Evolutionary conservation across 2,329 filamentous ascomycete species (phyloP), one percentile per base, ranked within the genome.

Genomic region (Cytospora schulzeri): DNA sequence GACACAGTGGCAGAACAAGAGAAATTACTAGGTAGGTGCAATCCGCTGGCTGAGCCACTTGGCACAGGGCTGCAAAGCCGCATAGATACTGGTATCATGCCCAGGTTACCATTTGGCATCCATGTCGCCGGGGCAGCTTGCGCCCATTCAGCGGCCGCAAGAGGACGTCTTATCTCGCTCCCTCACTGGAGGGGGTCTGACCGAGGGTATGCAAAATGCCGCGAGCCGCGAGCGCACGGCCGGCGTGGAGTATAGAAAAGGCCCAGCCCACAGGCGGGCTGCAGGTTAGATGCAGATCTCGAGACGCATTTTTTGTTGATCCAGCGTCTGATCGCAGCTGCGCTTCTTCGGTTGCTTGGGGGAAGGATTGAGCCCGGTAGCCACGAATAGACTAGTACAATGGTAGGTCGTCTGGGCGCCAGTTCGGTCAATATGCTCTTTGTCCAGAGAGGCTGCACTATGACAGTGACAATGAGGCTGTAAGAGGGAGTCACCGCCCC

Each of bases 281-380:
- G 60, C 26, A 56, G 52, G 60, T 38, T 26, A 53, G 35, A 35
- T 41, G 38, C 54, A 56, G 35, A 51, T 56, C 8, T 53, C 54
- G 51, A 53, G 38, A 50, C 59, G 41, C 15, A 22, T 52, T 54
- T 35, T 35, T 28, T 28, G 9, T 26, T 55, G 35, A 55, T 26
- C 41, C 60, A 62, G 41, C 22, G 41, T 51, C 60, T 62, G 60
- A 50, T 38, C 59, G 52, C 52, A 56, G 17, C n/a, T 56, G 52
- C 38, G 11, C 38, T 19, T 33, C 51, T 22, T 26, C 38, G 29
- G 17, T 45, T 22, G 26, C 51, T 35, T 35, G 14, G 11, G 2
- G 33, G 9, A 9, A 35, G 33, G 33, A 7, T 8, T 41, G 15
- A 19, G 12, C 38, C 38, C 38, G 38, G 38, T 19, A 41, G 7